Percentiles rank a stretch among this genome's conserved stretches.
These are phyloP conservation scores for Amanita subjunquillea DNA, from an alignment of 768 basidiomycete genomes.

Conservation along the genomic window DNA sequence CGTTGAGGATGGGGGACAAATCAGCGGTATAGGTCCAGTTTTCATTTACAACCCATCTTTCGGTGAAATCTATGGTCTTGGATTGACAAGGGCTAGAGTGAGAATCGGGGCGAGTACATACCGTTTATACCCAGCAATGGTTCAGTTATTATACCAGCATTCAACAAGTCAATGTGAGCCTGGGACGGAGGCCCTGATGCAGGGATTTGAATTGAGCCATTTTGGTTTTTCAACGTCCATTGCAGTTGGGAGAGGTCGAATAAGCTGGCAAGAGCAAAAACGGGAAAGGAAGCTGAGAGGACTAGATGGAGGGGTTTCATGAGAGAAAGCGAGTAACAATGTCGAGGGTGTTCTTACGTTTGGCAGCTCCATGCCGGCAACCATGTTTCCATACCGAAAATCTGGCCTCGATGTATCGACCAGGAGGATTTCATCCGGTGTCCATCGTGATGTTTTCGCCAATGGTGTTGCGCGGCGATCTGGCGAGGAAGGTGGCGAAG, in stretches of 20 bases:
- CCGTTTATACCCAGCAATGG: conserved; percentile 46
- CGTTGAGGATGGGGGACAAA: conserved; percentile 29
- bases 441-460: too few species aligned
- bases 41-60: conserved; percentile 45
- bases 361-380: too few species aligned
- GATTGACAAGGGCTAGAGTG: not conserved
- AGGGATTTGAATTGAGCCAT: conserved; percentile 43
- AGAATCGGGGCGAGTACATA: conserved; percentile 10
- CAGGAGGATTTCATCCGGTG: too few species aligned
- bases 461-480: too few species aligned
- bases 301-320: not conserved
- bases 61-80: conserved; percentile 31
- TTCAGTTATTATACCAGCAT: conserved; percentile 42
- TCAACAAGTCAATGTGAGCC: conserved; percentile 40
- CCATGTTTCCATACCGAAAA: too few species aligned
- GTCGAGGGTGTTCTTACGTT: too few species aligned
- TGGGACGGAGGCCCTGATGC: conserved; percentile 43
- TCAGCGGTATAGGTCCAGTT: conserved; percentile 54
- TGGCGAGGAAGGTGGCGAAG: too few species aligned
- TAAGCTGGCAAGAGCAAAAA: not conserved
- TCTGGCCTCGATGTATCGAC: too few species aligned
- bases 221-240: conserved; percentile 46
- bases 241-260: conserved; percentile 35
- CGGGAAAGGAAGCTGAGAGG: not conserved
- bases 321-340: too few species aligned